Conservation (phyloP, 495 filamentous ascomycete genomes). For the Hypoxylon rickii region DNA sequence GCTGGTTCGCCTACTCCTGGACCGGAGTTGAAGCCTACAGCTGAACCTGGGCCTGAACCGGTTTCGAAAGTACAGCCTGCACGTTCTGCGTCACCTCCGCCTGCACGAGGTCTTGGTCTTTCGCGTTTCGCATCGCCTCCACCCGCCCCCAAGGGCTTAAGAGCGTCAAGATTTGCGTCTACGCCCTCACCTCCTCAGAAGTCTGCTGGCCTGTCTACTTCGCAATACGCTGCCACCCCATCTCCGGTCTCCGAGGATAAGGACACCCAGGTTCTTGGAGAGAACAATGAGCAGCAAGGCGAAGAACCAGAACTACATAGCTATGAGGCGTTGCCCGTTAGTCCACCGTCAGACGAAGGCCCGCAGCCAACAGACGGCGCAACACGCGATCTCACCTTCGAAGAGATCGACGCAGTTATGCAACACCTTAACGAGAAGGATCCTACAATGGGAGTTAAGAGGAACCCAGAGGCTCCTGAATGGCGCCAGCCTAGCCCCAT, state of each 20-base stretch:
- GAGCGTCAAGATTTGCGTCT: constrained; percentile 48
- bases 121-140: constrained; percentile 41
- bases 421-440: constrained; percentile 74
- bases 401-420: constrained; percentile 87
- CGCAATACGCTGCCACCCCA: constrained; percentile 36
- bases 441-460: constrained; percentile 72
- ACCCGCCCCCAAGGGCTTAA: constrained; percentile 40
- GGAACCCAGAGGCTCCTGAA: constrained; percentile 54
- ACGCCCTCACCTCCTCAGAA: constrained; percentile 43
- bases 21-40: constrained; percentile 27
- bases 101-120: constrained; percentile 21
- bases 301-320: constrained; percentile 36
- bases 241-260: constrained; percentile 31
- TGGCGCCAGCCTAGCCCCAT: constrained; percentile 50
- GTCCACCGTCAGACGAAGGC: constrained; percentile 35
- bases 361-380: constrained; percentile 21
- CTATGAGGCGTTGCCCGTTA: constrained; percentile 36
- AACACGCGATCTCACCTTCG: constrained; percentile 62
- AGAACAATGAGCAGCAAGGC: constrained; percentile 28
- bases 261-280: constrained; percentile 30
- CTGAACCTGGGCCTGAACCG: constrained; percentile 32
- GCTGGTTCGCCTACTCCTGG: constrained; percentile 45
- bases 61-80: constrained; percentile 12
- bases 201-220: constrained; percentile 28
- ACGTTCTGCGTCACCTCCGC: constrained; percentile 18